Evolutionary conservation across 345 rosid species (phyloP).

Genomic region (Chamaenerion angustifolium): DNA sequence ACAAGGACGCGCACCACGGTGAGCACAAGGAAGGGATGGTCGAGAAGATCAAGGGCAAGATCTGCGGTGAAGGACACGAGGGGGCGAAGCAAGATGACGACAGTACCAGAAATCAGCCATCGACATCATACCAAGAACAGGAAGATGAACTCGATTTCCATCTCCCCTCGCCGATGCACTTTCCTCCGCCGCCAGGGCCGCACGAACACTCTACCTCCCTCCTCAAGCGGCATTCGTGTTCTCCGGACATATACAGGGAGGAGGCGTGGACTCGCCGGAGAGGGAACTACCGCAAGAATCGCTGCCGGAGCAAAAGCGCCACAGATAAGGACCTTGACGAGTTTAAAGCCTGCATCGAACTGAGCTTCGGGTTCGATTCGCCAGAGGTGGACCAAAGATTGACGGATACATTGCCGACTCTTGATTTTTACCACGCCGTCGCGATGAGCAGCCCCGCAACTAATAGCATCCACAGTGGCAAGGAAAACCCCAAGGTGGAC

Average conservation of each 20-base stretch:
- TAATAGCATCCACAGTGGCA: too few relatives aligned
- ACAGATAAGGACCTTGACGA: slow-evolving; percentile 88
- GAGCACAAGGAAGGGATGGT: slow-evolving; percentile 37
- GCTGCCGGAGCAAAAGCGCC: slow-evolving; percentile 54
- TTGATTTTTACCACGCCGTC: slow-evolving; percentile 69
- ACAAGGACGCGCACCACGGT: slow-evolving; percentile 4
- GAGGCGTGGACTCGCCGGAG: slow-evolving; percentile 81
- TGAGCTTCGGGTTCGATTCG: slow-evolving; percentile 79
- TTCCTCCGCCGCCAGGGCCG: slow-evolving; percentile 3
- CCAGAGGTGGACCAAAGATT: slow-evolving; percentile 55
- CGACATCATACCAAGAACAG: neutral
- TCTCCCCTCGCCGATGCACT: neutral
- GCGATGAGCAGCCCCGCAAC: too few relatives aligned
- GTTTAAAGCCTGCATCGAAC: slow-evolving; percentile 75
- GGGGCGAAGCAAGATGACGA: slow-evolving; percentile 35
- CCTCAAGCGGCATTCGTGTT: slow-evolving; percentile 70
- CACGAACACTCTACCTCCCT: slow-evolving; percentile 20
- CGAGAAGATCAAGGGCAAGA: slow-evolving; percentile 35
- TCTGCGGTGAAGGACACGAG: slow-evolving; percentile 25
- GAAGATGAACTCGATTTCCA: neutral
- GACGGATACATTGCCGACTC: slow-evolving; percentile 72
- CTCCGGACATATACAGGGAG: slow-evolving; percentile 69
- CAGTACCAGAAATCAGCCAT: too few relatives aligned
- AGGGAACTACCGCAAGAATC: slow-evolving; percentile 25
- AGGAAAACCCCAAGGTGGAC: too few relatives aligned